Percentiles rank a stretch among this genome's conserved stretches.
Conservation (phyloP, 768 basidiomycete species). For the Russula ochroleuca region DNA sequence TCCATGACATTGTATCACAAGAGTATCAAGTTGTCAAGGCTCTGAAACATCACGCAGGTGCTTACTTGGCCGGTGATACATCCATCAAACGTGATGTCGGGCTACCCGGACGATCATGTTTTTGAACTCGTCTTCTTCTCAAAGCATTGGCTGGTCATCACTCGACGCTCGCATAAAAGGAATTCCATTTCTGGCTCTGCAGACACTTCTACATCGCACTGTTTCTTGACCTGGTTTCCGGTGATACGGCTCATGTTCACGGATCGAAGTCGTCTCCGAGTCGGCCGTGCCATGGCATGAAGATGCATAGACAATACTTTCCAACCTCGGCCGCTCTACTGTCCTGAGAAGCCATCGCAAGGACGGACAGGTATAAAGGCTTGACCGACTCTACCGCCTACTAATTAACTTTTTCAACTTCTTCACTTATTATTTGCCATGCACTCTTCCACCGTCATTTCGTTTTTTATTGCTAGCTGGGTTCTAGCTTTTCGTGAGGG, state of each 20-base stretch:
- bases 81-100: too few relatives aligned
- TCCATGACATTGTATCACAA: too few relatives aligned
- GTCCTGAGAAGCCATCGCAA: background rate
- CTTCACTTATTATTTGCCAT: background rate
- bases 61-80: too few relatives aligned
- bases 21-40: too few relatives aligned
- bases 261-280: too few relatives aligned
- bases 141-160: background rate
- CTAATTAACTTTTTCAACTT: too few relatives aligned
- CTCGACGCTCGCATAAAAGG: constrained; percentile 4
- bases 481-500: constrained; percentile 5
- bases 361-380: background rate
- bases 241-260: background rate
- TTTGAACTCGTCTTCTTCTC: too few relatives aligned
- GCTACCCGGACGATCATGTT: too few relatives aligned
- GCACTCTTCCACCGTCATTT: background rate
- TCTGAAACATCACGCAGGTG: too few relatives aligned
- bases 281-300: too few relatives aligned
- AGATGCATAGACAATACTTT: background rate
- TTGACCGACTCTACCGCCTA: too few relatives aligned
- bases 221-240: background rate
- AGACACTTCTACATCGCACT: too few relatives aligned
- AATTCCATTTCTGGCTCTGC: background rate
- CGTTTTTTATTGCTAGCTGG: background rate
- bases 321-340: constrained; percentile 8